Conservation (phyloP, 208 protist genomes). For the Balamuthia mandrillaris region DNA sequence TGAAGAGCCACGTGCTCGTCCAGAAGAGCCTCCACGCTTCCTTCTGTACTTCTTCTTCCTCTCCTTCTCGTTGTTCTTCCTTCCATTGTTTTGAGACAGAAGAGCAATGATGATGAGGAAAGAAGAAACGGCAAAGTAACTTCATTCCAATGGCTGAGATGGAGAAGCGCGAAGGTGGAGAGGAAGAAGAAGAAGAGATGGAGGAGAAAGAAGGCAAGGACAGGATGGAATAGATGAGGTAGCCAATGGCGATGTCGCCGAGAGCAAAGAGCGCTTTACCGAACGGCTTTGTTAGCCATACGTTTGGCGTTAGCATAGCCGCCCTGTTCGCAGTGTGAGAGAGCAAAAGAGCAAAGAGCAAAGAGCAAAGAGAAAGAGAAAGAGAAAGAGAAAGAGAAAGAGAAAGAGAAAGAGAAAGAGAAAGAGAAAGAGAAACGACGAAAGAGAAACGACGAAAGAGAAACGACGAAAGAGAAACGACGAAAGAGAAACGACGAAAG, state of each 20-base stretch:
- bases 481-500: too few species aligned
- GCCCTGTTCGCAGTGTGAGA: too few species aligned
- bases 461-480: too few species aligned
- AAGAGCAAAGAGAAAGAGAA: too few species aligned
- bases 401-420: too few species aligned
- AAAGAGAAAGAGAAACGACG: too few species aligned
- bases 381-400: too few species aligned
- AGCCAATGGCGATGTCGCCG: slow-evolving; percentile 63
- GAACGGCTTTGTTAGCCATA: slow-evolving; percentile 58
- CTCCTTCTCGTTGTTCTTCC: neutral
- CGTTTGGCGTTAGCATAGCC: slow-evolving; percentile 65
- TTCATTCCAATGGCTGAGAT: too few species aligned
- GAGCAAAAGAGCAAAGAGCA: too few species aligned
- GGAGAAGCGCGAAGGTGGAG: neutral
- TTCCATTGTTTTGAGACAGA: neutral
- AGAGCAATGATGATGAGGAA: neutral
- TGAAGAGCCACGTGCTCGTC: slow-evolving; percentile 65
- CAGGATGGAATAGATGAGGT: slow-evolving; percentile 56
- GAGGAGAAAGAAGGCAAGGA: neutral
- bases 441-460: too few species aligned
- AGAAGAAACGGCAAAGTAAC: too few species aligned
- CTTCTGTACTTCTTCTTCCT: neutral
- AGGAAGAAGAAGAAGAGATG: too few species aligned
- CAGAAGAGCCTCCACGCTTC: neutral
- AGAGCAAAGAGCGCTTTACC: slow-evolving; percentile 75